Evolutionary conservation across 371 early-diverging fungal species (phyloP), one percentile per base, ranked within the genome.

Genomic region (Mycotypha africana): DNA sequence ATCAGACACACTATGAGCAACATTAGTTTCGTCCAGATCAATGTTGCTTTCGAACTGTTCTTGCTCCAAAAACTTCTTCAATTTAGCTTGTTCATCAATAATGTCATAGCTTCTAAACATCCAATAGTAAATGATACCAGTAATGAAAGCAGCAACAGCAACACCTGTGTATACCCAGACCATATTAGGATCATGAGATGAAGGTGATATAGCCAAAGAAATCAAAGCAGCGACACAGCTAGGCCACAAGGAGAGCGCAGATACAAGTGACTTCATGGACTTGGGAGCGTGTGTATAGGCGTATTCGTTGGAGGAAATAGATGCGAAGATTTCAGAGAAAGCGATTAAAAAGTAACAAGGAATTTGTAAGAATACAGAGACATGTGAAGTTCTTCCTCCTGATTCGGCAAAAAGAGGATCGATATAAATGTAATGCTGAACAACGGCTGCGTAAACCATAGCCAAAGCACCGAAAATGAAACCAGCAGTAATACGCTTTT

Each of bases 301-400:
- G 50, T 76, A 85, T 58, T 87, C 88, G 25, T 85, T 70, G 14
- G 82, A 82, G 1, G 86, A 85, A 39, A 80, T 78, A 17, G 79
- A 81, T 1, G 84, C 68, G 44, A 87, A 82, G 28, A 82, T 82
- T 64, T 81, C 84, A 9, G 81, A 78, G 36, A 80, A 69, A 21
- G 79, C 84, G 15, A 85, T 70, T n/a, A 76, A 38, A 38, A 81
- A 49, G 41, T 81, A 85, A 22, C 80, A 70, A 33, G 82, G 79
- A 21, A 82, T 59, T 47, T 87, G 81, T 41, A 74, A 42, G 73
- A 81, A 85, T 42, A 86, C 72, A 37, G 64, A 56, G 11, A 86
- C 56, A 33, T 68, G 34, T 1, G 58, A 42, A 1, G 26, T 14
- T 1, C 20, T 24, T 19, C 61, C 46, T 5, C 57, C 51, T 0